Conservation (phyloP, 2,329 filamentous ascomycete species). For the Colletotrichum lini region DNA sequence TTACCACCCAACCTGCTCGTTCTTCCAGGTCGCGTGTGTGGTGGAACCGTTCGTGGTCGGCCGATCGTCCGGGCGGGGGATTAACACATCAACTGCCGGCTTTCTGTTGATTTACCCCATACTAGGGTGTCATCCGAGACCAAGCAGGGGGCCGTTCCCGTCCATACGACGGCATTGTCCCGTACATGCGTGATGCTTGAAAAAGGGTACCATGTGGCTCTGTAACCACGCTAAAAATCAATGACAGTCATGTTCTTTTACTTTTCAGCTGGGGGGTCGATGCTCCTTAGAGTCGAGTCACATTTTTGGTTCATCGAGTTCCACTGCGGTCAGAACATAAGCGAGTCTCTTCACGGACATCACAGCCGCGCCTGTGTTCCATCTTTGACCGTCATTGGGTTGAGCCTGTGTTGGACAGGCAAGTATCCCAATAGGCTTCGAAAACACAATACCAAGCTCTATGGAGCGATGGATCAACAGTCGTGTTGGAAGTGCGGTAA, state of each 20-base stretch:
- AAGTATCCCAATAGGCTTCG: not conserved
- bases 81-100: slow-evolving; percentile 18
- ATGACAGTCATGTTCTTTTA: too few species aligned
- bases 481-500: not conserved
- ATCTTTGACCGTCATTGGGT: too few species aligned
- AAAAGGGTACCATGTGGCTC: not conserved
- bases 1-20: not conserved
- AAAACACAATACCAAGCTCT: too few species aligned
- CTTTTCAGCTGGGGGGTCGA: too few species aligned
- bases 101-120: slow-evolving; percentile 26
- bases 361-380: too few species aligned
- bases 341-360: too few species aligned
- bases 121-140: slow-evolving; percentile 20
- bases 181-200: not conserved
- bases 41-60: slow-evolving; percentile 21
- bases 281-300: too few species aligned
- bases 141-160: not conserved
- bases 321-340: too few species aligned
- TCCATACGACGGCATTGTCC: not conserved
- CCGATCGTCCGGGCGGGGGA: not conserved
- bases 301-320: too few species aligned
- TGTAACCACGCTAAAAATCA: too few species aligned
- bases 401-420: too few species aligned
- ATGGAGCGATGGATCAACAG: too few species aligned
- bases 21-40: slow-evolving; percentile 25